Conservation (phyloP, 345 rosid species). For the Jatropha curcas region DNA sequence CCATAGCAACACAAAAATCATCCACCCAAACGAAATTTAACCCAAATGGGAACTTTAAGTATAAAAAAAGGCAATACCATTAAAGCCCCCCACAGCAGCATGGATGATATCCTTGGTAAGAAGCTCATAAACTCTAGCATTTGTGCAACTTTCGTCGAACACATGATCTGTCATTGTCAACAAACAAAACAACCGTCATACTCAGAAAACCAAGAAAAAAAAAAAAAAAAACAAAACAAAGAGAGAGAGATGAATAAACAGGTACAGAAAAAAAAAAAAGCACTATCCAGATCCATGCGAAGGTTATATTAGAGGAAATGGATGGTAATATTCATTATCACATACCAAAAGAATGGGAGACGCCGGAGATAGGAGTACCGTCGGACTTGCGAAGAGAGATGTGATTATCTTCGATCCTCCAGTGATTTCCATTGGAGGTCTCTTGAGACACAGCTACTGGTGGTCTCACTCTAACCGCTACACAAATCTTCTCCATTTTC, state of each 20-base stretch:
- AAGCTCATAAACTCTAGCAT: constrained; percentile 65
- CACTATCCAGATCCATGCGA: too few species aligned
- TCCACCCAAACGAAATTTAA: too few species aligned
- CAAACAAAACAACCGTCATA: not conserved
- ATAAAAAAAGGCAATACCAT: constrained; percentile 46
- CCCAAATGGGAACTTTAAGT: too few species aligned
- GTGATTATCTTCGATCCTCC: constrained; percentile 69
- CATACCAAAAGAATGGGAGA: constrained; percentile 76
- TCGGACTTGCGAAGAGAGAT: constrained; percentile 72
- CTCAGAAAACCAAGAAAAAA: too few species aligned
- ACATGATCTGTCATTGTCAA: constrained; percentile 57
- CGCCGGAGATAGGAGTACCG: constrained; percentile 65
- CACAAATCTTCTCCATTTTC: constrained; percentile 91
- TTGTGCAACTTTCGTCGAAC: constrained; percentile 68
- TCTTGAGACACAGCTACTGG: constrained; percentile 33
- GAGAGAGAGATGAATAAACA: not conserved
- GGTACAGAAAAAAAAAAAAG: too few species aligned
- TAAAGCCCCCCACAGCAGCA: constrained; percentile 83
- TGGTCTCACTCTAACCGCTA: constrained; percentile 83
- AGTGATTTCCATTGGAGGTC: constrained; percentile 38
- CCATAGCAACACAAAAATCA: not conserved
- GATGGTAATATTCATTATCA: not conserved
- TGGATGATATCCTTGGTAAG: constrained; percentile 76
- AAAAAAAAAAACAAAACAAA: too few species aligned
- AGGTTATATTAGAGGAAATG: too few species aligned